Conservation (phyloP, 2,329 filamentous ascomycete genomes). For the Fusarium dlaminii region DNA sequence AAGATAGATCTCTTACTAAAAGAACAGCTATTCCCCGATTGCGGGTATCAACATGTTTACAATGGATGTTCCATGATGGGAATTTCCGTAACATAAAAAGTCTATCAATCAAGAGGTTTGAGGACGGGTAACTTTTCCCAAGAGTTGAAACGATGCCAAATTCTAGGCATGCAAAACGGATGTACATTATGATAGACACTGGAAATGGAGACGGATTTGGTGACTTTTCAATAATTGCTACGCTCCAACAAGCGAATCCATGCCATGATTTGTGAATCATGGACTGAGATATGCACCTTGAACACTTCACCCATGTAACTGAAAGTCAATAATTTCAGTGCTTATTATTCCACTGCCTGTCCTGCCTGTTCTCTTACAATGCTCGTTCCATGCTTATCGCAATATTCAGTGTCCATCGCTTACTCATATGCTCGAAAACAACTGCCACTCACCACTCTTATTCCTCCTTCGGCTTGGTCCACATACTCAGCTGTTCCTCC, state of each 20-base stretch:
- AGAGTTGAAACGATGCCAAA: background rate
- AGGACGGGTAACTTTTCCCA: background rate
- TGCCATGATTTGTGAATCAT: background rate
- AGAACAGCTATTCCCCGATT: background rate
- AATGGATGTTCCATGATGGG: background rate
- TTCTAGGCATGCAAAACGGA: background rate
- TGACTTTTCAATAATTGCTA: background rate
- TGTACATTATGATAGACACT: constrained; percentile 26
- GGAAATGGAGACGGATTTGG: background rate
- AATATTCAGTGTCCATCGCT: background rate
- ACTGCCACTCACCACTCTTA: background rate
- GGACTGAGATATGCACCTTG: constrained; percentile 7
- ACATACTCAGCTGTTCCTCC: constrained; percentile 63
- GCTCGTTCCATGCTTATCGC: background rate
- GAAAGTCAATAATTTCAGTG: background rate
- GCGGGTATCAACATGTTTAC: background rate
- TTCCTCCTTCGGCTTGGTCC: constrained; percentile 55
- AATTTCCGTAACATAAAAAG: constrained; percentile 6
- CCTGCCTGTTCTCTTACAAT: background rate
- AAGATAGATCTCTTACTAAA: constrained; percentile 1
- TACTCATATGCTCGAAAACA: background rate
- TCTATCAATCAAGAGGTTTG: background rate
- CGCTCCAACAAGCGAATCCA: background rate
- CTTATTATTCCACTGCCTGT: background rate
- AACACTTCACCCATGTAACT: constrained; percentile 19